Evolutionary conservation across 148 eudicot species (phyloP).

Genomic region (Rhododendron williamsianum): DNA sequence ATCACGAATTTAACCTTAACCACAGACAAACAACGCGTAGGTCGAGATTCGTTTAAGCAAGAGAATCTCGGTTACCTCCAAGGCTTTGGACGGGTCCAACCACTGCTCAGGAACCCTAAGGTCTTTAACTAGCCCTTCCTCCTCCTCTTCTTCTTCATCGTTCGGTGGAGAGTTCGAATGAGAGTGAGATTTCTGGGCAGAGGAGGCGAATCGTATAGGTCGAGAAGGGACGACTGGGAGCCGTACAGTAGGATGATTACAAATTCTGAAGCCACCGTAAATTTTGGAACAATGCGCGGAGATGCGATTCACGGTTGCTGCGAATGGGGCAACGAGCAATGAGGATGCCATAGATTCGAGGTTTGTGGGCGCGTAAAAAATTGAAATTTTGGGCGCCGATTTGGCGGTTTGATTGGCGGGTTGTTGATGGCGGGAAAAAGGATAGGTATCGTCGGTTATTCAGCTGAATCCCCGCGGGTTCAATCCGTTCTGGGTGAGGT

Average conservation of each 20-base stretch:
- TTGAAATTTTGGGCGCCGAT: background rate
- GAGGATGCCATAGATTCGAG: conserved; percentile 10
- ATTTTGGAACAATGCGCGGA: background rate
- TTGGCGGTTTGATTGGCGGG: conserved; percentile 2
- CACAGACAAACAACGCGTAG: background rate
- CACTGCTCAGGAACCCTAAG: conserved; percentile 67
- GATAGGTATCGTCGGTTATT: background rate
- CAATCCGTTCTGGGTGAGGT: background rate
- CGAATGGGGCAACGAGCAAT: background rate
- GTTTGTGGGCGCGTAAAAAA: background rate
- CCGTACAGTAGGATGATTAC: conserved; percentile 7
- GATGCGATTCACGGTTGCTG: background rate
- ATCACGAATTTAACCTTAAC: background rate
- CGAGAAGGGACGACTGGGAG: background rate
- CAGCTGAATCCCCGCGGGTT: background rate
- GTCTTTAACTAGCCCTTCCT: conserved; percentile 37
- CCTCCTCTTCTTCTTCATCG: conserved; percentile 18
- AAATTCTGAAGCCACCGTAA: background rate
- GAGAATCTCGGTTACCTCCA: conserved; percentile 32
- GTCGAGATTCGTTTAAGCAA: background rate
- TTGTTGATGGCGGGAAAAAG: conserved; percentile 10
- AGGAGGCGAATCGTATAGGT: background rate
- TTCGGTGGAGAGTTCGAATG: conserved; percentile 7
- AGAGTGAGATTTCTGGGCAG: conserved; percentile 1
- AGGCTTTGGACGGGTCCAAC: conserved; percentile 54